A percentile compares a stretch with the other conserved stretches of the same genome.
phyloP scores from a whole-genome alignment of 2,329 filamentous ascomycete species.

The Madurella mycetomatis region DNA sequence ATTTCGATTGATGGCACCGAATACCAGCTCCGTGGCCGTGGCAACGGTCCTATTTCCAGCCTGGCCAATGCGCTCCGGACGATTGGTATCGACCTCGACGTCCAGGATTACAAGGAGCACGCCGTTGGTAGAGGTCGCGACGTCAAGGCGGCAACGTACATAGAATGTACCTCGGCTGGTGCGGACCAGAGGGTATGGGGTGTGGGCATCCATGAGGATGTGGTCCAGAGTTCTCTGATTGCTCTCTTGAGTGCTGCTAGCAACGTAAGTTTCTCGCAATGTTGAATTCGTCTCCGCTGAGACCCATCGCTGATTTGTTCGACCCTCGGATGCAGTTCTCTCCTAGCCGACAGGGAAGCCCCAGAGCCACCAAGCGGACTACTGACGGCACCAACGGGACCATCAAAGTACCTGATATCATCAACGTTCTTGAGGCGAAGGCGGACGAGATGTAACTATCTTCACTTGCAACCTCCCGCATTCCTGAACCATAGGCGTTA shows the following conservation, averaged over 20 bases:
- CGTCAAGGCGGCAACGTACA: conserved; percentile 92
- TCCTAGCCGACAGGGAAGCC: conserved; percentile 63
- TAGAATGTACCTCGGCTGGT: conserved; percentile 72
- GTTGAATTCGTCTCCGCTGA: background rate
- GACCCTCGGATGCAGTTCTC: conserved; percentile 56
- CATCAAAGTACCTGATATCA: conserved; percentile 26
- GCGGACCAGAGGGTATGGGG: conserved; percentile 77
- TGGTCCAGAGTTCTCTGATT: conserved; percentile 83
- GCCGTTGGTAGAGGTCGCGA: conserved; percentile 76
- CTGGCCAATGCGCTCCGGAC: conserved; percentile 74
- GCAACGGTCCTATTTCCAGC: conserved; percentile 87
- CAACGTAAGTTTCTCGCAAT: conserved; percentile 58
- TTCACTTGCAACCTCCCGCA: too few species aligned
- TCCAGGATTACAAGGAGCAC: conserved; percentile 95
- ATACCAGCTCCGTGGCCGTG: conserved; percentile 71
- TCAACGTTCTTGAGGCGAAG: conserved; percentile 35
- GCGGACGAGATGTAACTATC: conserved; percentile 26
- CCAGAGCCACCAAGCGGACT: conserved; percentile 57
- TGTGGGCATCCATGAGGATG: conserved; percentile 87
- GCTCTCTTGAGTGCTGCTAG: conserved; percentile 80
- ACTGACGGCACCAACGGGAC: conserved; percentile 43
- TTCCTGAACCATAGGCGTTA: too few species aligned
- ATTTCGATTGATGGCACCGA: conserved; percentile 78
- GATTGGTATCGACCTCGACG: conserved; percentile 81
- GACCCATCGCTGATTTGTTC: conserved; percentile 7